Percentiles rank a stretch among this genome's conserved stretches.
Evolutionary conservation across 1,139 yeast species (phyloP).

Genomic region (Geotrichum cucujoidarum): DNA sequence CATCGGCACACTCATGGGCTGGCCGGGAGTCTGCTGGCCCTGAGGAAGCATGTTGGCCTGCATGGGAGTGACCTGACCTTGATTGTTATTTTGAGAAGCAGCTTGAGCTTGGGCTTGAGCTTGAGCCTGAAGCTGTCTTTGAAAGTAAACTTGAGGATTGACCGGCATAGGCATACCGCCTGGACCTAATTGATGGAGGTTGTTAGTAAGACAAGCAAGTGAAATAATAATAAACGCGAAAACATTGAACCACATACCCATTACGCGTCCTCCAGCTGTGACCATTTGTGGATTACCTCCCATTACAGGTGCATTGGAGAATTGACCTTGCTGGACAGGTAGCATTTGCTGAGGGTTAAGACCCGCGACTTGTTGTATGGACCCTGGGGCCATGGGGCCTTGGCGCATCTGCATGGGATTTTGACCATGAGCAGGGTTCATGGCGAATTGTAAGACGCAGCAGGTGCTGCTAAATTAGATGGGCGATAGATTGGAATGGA

Average conservation of each 20-base stretch:
- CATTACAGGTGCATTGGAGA: constrained; percentile 2
- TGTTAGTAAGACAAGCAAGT: too few species aligned
- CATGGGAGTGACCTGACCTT: constrained; percentile 4
- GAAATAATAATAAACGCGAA: too few species aligned
- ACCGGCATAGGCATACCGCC: constrained; percentile 11
- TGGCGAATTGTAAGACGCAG: constrained; percentile 2
- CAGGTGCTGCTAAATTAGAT: background rate
- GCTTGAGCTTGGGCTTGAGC: constrained; percentile 6
- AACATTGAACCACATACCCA: too few species aligned
- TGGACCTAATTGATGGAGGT: too few species aligned
- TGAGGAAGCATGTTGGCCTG: constrained; percentile 7
- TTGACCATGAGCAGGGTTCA: constrained; percentile 7
- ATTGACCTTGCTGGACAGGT: constrained; percentile 4
- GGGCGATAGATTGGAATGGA: background rate
- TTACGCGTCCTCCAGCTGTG: constrained; percentile 9
- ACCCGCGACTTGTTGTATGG: constrained; percentile 5
- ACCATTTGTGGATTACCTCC: constrained; percentile 8
- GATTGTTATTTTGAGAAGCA: background rate
- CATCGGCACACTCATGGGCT: constrained; percentile 1
- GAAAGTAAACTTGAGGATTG: constrained; percentile 8
- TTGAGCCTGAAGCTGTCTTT: constrained; percentile 5
- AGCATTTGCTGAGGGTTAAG: constrained; percentile 13
- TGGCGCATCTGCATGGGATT: constrained; percentile 12
- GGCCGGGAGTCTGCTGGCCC: constrained; percentile 6
- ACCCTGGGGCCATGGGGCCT: constrained; percentile 2